These are phyloP conservation scores for Fusarium sp. DNA, from an alignment of 2,329 filamentous ascomycete genomes.

Conservation along the genomic window DNA sequence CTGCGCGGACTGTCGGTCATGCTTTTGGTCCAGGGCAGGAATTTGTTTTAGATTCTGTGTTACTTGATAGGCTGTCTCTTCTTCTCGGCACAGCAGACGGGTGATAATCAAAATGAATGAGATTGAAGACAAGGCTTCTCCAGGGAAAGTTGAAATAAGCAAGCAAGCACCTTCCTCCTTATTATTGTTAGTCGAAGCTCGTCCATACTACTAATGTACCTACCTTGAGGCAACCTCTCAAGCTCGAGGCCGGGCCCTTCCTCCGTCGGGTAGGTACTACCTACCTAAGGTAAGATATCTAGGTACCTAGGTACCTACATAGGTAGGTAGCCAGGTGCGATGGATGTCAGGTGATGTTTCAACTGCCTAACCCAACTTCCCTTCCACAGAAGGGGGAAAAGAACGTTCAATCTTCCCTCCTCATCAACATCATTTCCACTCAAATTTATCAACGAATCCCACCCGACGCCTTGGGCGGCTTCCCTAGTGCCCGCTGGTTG, in stretches of 20 bases:
- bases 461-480: conserved; percentile 44
- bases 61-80: conserved; percentile 1
- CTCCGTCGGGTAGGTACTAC: not conserved
- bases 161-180: not conserved
- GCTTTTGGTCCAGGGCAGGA: conserved; percentile 6
- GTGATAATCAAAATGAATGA: not conserved
- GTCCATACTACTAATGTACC: not conserved
- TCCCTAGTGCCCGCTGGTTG: conserved; percentile 47
- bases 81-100: not conserved
- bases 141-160: not conserved
- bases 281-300: too few species aligned
- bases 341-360: not conserved
- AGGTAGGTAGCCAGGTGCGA: not conserved
- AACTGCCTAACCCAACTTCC: not conserved
- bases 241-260: not conserved
- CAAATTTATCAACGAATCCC: not conserved
- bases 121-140: not conserved
- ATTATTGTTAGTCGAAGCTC: not conserved
- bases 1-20: conserved; percentile 1
- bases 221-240: not conserved
- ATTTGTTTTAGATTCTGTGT: conserved; percentile 16
- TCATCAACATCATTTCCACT: not conserved
- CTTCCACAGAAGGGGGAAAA: not conserved
- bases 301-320: too few species aligned
- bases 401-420: not conserved